Evolutionary conservation across 78 protist genomes (phyloP), one percentile per base, ranked within the genome.

Genomic region (Goniomonas avonlea): DNA sequence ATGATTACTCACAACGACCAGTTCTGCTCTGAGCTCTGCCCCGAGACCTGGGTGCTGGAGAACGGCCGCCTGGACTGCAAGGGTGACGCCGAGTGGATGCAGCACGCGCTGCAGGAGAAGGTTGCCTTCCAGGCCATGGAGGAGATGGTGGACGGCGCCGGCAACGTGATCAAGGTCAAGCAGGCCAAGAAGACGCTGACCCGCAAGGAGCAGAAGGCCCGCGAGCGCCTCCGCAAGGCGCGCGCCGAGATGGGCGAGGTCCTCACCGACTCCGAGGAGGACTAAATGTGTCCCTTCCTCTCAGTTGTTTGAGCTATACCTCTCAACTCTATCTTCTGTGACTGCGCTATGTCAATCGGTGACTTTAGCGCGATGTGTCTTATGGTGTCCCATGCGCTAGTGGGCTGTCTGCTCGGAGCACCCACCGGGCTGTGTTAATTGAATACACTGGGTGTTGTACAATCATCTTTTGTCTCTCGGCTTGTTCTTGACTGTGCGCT

Each of bases 81-180:
- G 85, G 83, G 83, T 5, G 83, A 79, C 73, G 83, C 70, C 21
- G 79, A 74, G 48, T 74, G 79, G 79, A 74, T 74, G 79, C n/a
- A 48, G 65, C 40, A 56, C 27, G 48, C 56, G 37, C 27, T 63
- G 39, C 58, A 79, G 56, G 63, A 66, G 83, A 43, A 65, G 83
- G 29, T 40, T 27, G 74, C 20, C 48, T 5, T 13, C n/a, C 35
- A 15, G 65, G 63, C 50, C 48, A 43, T 66, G 20, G 77, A 48
- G 35, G 76, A 63, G 83, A 66, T 66, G 61, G 50, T 60, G 65
- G 85, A 82, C 69, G 68, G 50, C 29, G 66, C 61, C 31, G 85
- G 85, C 34, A 82, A 82, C 85, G 74, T 40, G 56, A 38, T 45
- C 37, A 41, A 47, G 34, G 60, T 82, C 53, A 20, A 41, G 63